These are phyloP conservation scores for Xylaria multiplex DNA, from an alignment of 2,329 filamentous ascomycete species.

Conservation along the genomic window DNA sequence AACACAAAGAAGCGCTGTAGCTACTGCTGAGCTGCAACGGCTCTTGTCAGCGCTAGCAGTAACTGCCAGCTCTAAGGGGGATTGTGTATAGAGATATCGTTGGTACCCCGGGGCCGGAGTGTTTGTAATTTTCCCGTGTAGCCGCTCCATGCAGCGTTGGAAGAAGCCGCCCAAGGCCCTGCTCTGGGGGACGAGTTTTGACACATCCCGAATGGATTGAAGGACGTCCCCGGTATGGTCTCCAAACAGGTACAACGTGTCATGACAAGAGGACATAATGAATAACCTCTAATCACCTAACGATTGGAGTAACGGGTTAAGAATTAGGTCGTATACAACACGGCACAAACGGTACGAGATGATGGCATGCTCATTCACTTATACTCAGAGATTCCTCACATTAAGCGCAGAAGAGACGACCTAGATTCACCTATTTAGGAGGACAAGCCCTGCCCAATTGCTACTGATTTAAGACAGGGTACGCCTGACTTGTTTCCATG, in stretches of 20 bases:
- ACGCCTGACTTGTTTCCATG: not conserved
- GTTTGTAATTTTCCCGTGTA: conserved; percentile 1
- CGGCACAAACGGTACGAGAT: no score
- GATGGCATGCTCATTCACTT: not conserved
- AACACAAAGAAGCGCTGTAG: conserved; percentile 5
- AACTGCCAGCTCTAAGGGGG: conserved; percentile 10
- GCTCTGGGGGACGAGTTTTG: not conserved
- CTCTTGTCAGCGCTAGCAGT: not conserved
- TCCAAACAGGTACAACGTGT: conserved; percentile 14
- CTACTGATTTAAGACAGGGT: no score
- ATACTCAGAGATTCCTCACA: not conserved
- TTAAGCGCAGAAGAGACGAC: no score
- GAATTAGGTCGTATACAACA: not conserved
- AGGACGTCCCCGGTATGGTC: conserved; percentile 12
- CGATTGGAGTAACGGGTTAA: not conserved
- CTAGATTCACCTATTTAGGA: no score
- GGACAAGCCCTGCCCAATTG: no score
- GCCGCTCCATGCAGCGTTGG: conserved; percentile 1
- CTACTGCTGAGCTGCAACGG: not conserved
- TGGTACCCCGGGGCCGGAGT: not conserved
- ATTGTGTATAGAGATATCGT: conserved; percentile 8
- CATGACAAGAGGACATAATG: conserved; percentile 1
- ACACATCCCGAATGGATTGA: conserved; percentile 2
- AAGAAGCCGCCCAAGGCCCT: conserved; percentile 2
- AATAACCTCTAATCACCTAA: not conserved